Evolutionary conservation across 805 yeast species (phyloP).

Genomic region (Pichia thaimueangensis): DNA sequence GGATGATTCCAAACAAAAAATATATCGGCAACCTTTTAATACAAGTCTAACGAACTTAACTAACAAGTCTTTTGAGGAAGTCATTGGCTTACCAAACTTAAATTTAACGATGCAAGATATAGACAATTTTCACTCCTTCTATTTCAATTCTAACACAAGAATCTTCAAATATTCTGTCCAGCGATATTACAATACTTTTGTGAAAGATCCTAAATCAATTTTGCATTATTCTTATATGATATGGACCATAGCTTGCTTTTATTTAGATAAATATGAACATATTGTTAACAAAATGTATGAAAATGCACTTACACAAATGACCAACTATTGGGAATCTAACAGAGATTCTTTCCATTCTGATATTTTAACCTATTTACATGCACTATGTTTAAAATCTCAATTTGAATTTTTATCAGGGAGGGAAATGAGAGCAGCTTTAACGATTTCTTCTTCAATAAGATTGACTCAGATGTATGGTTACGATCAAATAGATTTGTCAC

Average conservation of each 20-base stretch:
- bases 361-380: constrained; percentile 23
- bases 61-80: constrained; percentile 7
- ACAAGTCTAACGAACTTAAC: neutral
- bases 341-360: constrained; percentile 15
- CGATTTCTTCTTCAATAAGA: constrained; percentile 24
- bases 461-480: constrained; percentile 26
- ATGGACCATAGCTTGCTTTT: constrained; percentile 20
- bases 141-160: constrained; percentile 12
- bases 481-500: constrained; percentile 27
- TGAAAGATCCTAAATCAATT: constrained; percentile 16
- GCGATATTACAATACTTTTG: constrained; percentile 19
- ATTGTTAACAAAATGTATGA: constrained; percentile 18
- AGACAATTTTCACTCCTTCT: constrained; percentile 16
- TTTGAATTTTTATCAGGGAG: constrained; percentile 25
- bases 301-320: constrained; percentile 14
- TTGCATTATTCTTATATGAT: constrained; percentile 20
- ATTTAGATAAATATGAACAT: constrained; percentile 16
- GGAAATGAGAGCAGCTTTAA: constrained; percentile 24
- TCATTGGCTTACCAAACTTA: constrained; percentile 10
- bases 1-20: too few species aligned
- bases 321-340: constrained; percentile 17
- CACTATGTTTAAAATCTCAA: constrained; percentile 20
- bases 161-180: constrained; percentile 16
- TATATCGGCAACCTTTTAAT: neutral
- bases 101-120: constrained; percentile 20